Percentiles rank a stretch among this genome's conserved stretches.
Evolutionary conservation across 306 rosid genomes (phyloP).

Genomic region (Acacia acuminata): DNA sequence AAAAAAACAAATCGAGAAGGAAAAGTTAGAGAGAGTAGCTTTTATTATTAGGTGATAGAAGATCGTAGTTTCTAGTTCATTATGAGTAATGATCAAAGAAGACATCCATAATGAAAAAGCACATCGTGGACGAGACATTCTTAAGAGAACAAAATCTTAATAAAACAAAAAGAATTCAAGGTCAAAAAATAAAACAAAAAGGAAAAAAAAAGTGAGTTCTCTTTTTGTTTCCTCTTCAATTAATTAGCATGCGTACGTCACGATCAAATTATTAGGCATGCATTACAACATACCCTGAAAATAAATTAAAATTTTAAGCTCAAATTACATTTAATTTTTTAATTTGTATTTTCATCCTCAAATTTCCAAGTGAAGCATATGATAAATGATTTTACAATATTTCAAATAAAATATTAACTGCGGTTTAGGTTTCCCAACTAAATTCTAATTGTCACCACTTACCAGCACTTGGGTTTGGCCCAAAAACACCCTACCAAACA

Average conservation of each 20-base stretch:
- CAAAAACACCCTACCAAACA: background rate
- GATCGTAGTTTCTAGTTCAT: background rate
- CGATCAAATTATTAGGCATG: background rate
- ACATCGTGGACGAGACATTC: background rate
- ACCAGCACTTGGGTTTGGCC: background rate
- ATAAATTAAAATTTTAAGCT: background rate
- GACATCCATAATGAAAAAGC: constrained; percentile 17
- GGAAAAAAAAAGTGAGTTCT: background rate
- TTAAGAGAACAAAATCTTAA: background rate
- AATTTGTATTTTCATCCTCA: background rate
- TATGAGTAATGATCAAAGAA: background rate
- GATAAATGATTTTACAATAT: background rate
- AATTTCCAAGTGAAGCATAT: background rate
- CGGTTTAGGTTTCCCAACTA: background rate
- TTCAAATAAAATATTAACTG: background rate
- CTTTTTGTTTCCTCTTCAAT: background rate
- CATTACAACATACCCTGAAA: background rate
- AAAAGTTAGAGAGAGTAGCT: background rate
- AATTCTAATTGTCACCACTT: no score
- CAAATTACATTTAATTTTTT: background rate
- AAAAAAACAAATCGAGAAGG: background rate
- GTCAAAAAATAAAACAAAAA: background rate
- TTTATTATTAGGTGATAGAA: background rate
- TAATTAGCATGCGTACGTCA: background rate
- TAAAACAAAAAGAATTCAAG: background rate